These are phyloP conservation scores for Diddensiella caesifluorescens DNA, from an alignment of 805 yeast genomes.

Conservation along the genomic window DNA sequence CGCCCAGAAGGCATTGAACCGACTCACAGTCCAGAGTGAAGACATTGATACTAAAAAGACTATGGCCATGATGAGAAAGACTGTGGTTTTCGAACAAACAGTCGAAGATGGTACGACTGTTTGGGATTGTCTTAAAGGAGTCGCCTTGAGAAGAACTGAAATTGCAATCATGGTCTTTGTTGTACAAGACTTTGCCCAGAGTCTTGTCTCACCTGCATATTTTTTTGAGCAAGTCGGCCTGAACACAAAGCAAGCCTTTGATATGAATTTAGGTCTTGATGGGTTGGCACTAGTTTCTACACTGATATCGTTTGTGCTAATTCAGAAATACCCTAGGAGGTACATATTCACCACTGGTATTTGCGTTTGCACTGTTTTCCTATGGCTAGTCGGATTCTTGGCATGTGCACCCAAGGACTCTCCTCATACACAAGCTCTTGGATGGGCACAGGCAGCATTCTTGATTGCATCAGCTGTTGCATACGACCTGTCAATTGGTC, in stretches of 20 bases:
- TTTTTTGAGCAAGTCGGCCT: conserved; percentile 25
- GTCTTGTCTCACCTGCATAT: conserved; percentile 16
- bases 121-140: conserved; percentile 44
- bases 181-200: conserved; percentile 32
- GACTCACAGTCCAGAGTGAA: background rate
- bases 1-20: conserved; percentile 32
- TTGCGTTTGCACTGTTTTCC: conserved; percentile 4
- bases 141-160: conserved; percentile 46
- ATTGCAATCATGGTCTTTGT: conserved; percentile 42
- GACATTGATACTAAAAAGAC: conserved; percentile 5
- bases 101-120: conserved; percentile 14
- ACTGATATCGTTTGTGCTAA: conserved; percentile 16
- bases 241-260: conserved; percentile 33
- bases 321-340: conserved; percentile 22
- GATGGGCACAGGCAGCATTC: conserved; percentile 37
- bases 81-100: conserved; percentile 33
- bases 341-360: conserved; percentile 19
- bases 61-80: conserved; percentile 41
- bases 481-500: conserved; percentile 42
- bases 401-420: conserved; percentile 6
- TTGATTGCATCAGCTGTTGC: conserved; percentile 42
- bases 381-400: conserved; percentile 18
- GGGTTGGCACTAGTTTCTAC: conserved; percentile 44
- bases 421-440: conserved; percentile 16
- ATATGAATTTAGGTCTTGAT: conserved; percentile 42